A percentile compares a stretch with the other conserved stretches of the same genome.
Evolutionary conservation across 2,329 filamentous ascomycete species (phyloP).

Genomic region (Lecanosticta acicola): DNA sequence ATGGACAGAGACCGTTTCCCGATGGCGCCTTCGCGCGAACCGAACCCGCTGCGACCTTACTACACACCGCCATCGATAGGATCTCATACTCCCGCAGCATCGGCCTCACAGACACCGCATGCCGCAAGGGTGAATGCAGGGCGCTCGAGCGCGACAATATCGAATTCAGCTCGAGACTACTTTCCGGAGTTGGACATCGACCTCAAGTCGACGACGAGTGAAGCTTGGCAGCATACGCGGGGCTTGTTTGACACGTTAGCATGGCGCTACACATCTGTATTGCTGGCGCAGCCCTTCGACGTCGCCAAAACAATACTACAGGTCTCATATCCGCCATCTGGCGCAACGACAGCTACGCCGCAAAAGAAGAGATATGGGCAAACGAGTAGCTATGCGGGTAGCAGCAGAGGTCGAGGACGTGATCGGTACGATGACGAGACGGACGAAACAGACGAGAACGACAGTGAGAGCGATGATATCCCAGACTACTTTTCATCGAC

Average conservation of each 20-base stretch:
- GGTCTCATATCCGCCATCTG: slow-evolving; percentile 50
- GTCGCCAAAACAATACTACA: slow-evolving; percentile 92
- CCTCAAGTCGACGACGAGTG: slow-evolving; percentile 40
- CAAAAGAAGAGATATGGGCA: slow-evolving; percentile 25
- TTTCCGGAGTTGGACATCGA: slow-evolving; percentile 81
- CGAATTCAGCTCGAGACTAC: slow-evolving; percentile 69
- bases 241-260: slow-evolving; percentile 76
- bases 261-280: slow-evolving; percentile 84
- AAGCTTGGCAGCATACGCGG: slow-evolving; percentile 47
- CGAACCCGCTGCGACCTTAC: slow-evolving; percentile 64
- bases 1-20: slow-evolving; percentile 24
- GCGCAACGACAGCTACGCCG: slow-evolving; percentile 30
- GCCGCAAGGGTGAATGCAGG: slow-evolving; percentile 4
- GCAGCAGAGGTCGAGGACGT: slow-evolving; percentile 12
- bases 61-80: slow-evolving; percentile 63
- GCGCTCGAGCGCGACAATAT: slow-evolving; percentile 39
- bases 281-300: slow-evolving; percentile 94
- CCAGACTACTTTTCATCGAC: slow-evolving; percentile 77
- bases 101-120: slow-evolving; percentile 11
- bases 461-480: slow-evolving; percentile 47
- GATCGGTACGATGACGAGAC: slow-evolving; percentile 17
- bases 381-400: slow-evolving; percentile 1
- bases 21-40: slow-evolving; percentile 44
- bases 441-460: slow-evolving; percentile 22
- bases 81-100: slow-evolving; percentile 39